phyloP scores from a whole-genome alignment of 129 eudicot species.

The Lactuca saligna region DNA sequence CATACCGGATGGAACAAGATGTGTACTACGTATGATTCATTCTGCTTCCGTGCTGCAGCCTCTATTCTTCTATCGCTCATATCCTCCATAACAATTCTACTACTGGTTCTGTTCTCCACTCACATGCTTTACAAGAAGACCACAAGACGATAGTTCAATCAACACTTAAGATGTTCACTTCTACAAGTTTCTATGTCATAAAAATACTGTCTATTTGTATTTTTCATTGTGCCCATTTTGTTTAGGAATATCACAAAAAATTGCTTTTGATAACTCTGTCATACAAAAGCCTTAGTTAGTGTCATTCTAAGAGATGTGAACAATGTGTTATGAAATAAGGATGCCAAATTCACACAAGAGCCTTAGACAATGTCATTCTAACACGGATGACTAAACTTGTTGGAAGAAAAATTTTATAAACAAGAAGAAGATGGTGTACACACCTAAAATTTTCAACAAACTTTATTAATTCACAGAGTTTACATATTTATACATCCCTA shows the following conservation, averaged over 20 bases:
- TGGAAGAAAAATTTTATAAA: no score
- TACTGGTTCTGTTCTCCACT: slow-evolving; percentile 52
- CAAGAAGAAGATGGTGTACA: no score
- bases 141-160: slow-evolving; percentile 1
- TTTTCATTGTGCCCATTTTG: not conserved
- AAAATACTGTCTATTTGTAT: not conserved
- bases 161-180: no score
- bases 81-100: slow-evolving; percentile 44
- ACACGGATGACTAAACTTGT: no score
- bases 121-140: slow-evolving; percentile 45
- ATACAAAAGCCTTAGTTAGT: not conserved
- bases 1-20: slow-evolving; percentile 52
- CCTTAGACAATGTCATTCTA: no score
- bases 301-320: not conserved
- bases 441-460: no score
- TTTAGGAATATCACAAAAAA: not conserved
- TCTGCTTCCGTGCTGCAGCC: slow-evolving; percentile 52
- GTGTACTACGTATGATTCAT: slow-evolving; percentile 47
- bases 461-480: no score
- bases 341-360: no score
- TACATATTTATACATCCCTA: no score
- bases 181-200: not conserved
- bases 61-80: slow-evolving; percentile 38
- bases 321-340: not conserved
- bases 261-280: not conserved